Evolutionary conservation across 805 yeast genomes (phyloP), one percentile per base, ranked within the genome.

Genomic region (Vanderwaltozyma tropicalis): DNA sequence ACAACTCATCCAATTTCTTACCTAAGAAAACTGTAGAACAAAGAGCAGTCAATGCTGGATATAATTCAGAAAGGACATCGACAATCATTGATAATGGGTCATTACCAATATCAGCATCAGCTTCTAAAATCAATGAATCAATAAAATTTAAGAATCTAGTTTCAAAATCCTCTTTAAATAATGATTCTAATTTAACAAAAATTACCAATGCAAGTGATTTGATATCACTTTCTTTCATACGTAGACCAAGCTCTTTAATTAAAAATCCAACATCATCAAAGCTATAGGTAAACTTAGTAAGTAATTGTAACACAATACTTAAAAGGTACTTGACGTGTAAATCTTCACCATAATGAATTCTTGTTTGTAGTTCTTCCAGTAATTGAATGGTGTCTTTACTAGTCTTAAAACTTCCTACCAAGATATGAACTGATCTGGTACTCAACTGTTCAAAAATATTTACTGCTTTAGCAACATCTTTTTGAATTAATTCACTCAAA

Each of bases 1-100:
- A 37, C 12, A 59, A 28, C 5, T 40, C 42, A 22, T 53, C 61
- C 4, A 65, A 40, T 24, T 50, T 46, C 6, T 50, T 46, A 20
- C 59, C 47, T 14, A 52, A 28, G 34, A 64, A 53, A 14, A 64
- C 40, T 17, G 41, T 43, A 5, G 59, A 53, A 41, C 61, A 59
- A 16, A 52, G 31, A 6, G 50, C 31, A 1, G 58, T 49, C 20
- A 53, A 44, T 1, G 46, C 53, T 14, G 62, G 59, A 32, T 53
- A 57, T 14, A 59, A 34, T 34, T 48, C 52, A 4, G 46, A 47
- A 18, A 59, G 37, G 12, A 50, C 35, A 10, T 44, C 46, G 3
- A 53, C 44, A 3, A 57, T 41, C 1, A 46, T 35, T 0, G 41
- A 31, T 13, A 57, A 26, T 2, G 59, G 47, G 22, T 50, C 50